Percentiles rank a stretch among this genome's conserved stretches.
Conservation (phyloP, 2,329 filamentous ascomycete species). For the Conoideocrella luteorostrata region DNA sequence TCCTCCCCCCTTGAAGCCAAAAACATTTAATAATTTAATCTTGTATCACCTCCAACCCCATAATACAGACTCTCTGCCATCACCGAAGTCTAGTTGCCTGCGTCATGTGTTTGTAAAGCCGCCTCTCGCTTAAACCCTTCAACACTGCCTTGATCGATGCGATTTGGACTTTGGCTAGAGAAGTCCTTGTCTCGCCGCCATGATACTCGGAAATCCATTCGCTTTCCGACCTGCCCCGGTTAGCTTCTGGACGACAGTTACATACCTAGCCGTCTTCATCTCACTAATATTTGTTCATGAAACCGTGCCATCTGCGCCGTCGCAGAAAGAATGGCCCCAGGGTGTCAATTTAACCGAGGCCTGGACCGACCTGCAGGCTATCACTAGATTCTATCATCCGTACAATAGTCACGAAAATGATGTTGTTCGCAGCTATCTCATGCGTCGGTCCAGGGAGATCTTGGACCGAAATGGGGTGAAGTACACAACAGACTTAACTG, state of each 20-base stretch:
- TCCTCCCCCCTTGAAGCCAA: too few relatives aligned
- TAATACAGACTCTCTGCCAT: too few relatives aligned
- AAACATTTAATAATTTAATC: too few relatives aligned
- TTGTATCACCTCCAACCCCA: too few relatives aligned
- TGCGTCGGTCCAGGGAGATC: constrained; percentile 65
- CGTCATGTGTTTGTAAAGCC: too few relatives aligned
- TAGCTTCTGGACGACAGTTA: constrained; percentile 66
- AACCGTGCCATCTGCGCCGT: constrained; percentile 62
- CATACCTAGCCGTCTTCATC: constrained; percentile 73
- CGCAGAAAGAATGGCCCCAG: constrained; percentile 33
- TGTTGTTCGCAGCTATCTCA: constrained; percentile 67
- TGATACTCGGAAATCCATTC: constrained; percentile 47
- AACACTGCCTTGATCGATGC: too few relatives aligned
- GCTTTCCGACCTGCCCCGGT: constrained; percentile 78
- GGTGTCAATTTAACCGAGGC: constrained; percentile 80
- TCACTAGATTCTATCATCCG: constrained; percentile 75
- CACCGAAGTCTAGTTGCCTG: too few relatives aligned
- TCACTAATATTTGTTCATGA: constrained; percentile 69
- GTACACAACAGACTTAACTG: constrained; percentile 34
- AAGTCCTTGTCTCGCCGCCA: too few relatives aligned
- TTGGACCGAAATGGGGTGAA: constrained; percentile 52
- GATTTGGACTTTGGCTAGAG: too few relatives aligned
- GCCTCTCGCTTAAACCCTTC: too few relatives aligned
- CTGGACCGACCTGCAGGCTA: constrained; percentile 72
- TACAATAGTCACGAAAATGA: constrained; percentile 86